phyloP scores from a whole-genome alignment of 2,329 filamentous ascomycete species.

The Penicillium occitanis region DNA sequence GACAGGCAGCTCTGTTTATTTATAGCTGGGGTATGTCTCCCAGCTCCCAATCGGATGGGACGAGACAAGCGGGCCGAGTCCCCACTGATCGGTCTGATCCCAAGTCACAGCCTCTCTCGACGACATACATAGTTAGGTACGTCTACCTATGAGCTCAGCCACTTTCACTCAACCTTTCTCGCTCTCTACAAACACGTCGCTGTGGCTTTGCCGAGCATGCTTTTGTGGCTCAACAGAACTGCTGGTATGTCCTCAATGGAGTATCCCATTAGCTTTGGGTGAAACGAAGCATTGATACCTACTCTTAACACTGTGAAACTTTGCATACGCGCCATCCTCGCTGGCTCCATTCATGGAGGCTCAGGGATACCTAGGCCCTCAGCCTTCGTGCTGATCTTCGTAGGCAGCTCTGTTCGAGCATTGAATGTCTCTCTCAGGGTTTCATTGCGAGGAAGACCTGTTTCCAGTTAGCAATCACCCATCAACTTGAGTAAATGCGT shows the following conservation, averaged over 20 bases:
- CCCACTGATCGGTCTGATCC: not conserved
- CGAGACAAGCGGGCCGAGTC: not conserved
- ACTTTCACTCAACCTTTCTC: not conserved
- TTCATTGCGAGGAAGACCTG: not conserved
- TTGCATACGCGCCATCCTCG: not conserved
- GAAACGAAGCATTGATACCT: not conserved
- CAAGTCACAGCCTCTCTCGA: slow-evolving; percentile 1
- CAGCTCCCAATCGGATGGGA: not conserved
- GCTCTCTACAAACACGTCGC: not conserved
- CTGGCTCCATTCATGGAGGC: not conserved
- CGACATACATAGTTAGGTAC: not conserved
- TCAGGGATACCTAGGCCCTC: not conserved
- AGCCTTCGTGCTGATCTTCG: not conserved
- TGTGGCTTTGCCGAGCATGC: not conserved
- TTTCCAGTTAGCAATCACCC: not conserved
- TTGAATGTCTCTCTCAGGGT: not conserved
- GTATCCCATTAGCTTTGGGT: not conserved
- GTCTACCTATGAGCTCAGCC: not conserved
- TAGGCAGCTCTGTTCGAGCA: too few species aligned
- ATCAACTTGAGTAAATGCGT: not conserved
- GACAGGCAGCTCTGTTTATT: slow-evolving; percentile 1
- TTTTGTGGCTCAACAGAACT: not conserved
- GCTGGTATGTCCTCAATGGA: not conserved
- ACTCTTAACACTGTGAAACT: not conserved
- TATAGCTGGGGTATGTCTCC: not conserved